A percentile compares a stretch with the other conserved stretches of the same genome.
These are phyloP conservation scores for Pittosporum tobira DNA, from an alignment of 129 eudicot genomes.

Conservation along the genomic window DNA sequence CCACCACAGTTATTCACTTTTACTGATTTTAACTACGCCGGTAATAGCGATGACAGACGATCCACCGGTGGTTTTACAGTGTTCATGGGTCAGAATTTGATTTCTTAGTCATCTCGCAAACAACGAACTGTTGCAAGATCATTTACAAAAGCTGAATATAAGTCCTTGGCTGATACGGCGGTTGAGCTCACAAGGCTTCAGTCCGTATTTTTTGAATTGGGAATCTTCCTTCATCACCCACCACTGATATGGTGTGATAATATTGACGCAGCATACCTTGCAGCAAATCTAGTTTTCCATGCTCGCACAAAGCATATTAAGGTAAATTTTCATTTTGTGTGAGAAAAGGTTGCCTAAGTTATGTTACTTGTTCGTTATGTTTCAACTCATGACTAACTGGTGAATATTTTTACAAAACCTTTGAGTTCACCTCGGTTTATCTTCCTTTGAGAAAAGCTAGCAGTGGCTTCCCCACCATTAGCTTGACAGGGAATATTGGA, in stretches of 20 bases:
- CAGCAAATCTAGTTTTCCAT: too few species aligned
- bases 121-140: background rate
- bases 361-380: background rate
- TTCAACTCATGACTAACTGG: background rate
- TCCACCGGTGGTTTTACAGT: background rate
- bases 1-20: background rate
- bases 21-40: conserved; percentile 3
- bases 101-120: background rate
- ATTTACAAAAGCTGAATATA: conserved; percentile 8
- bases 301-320: conserved; percentile 11
- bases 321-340: conserved; percentile 8
- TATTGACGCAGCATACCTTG: conserved; percentile 1
- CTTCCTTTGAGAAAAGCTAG: background rate
- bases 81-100: background rate
- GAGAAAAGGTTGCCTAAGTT: conserved; percentile 9
- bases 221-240: background rate
- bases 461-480: background rate
- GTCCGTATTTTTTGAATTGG: background rate
- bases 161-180: background rate
- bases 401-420: conserved; percentile 7
- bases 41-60: background rate
- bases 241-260: conserved; percentile 4
- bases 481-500: conserved; percentile 9
- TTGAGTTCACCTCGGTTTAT: background rate
- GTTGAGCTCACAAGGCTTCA: conserved; percentile 2